Evolutionary conservation across 148 eudicot genomes (phyloP).

Genomic region (Nyssa sinensis): DNA sequence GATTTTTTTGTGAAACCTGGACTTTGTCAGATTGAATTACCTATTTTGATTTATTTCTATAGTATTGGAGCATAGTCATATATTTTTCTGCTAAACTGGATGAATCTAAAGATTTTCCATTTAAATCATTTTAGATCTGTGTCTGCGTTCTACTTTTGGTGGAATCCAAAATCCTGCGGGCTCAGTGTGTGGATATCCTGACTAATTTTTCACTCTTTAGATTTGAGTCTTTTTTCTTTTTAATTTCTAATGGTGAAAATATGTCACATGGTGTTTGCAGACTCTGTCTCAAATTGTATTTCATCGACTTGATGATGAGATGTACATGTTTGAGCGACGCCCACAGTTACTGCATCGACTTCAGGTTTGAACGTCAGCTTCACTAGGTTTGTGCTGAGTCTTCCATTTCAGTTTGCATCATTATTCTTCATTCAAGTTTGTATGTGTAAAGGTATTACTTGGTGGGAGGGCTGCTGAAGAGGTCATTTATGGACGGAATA

Average conservation of each 20-base stretch:
- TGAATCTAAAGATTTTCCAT: no score
- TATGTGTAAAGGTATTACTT: conserved; percentile 66
- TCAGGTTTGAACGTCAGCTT: conserved; percentile 55
- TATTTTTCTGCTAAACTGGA: neutral
- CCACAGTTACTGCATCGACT: conserved; percentile 89
- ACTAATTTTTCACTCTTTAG: neutral
- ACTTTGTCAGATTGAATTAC: neutral
- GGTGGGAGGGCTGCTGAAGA: conserved; percentile 99
- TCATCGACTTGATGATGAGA: conserved; percentile 84
- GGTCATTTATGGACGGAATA: conserved; percentile 77
- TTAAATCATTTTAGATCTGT: neutral
- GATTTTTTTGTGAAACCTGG: neutral
- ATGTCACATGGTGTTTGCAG: conserved; percentile 54
- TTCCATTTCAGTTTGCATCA: no score
- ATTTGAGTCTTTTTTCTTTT: neutral
- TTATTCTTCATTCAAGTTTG: conserved; percentile 1
- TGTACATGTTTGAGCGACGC: conserved; percentile 71
- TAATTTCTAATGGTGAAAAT: neutral
- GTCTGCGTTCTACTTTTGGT: neutral
- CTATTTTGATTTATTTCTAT: no score
- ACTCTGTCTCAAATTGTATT: conserved; percentile 77
- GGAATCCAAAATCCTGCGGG: neutral
- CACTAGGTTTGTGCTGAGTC: neutral
- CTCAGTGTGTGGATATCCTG: neutral
- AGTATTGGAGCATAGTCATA: no score